These are phyloP conservation scores for Leccinum variabile DNA, from an alignment of 1,284 basidiomycete genomes.

Conservation along the genomic window DNA sequence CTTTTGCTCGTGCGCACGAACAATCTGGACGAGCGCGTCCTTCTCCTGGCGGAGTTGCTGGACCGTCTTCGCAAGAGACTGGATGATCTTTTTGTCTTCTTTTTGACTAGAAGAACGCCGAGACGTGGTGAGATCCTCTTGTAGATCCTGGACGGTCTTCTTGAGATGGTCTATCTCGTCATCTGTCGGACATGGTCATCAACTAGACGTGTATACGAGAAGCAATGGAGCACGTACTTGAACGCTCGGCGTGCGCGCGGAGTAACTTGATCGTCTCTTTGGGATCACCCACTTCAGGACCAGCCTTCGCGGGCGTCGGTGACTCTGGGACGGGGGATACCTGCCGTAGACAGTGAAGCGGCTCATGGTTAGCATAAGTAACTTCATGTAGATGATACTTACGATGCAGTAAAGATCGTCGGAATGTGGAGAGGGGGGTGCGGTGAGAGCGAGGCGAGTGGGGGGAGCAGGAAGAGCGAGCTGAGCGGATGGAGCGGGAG, in stretches of 20 bases:
- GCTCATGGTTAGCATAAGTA: background rate
- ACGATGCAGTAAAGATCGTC: background rate
- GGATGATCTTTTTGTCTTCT: background rate
- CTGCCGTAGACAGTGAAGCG: background rate
- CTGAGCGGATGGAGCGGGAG: background rate
- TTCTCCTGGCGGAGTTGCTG: background rate
- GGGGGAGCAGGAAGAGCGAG: background rate
- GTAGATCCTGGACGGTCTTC: background rate
- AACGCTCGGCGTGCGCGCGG: background rate
- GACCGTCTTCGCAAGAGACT: background rate
- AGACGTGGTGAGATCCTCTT: background rate
- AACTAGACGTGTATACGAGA: background rate
- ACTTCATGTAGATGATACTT: background rate
- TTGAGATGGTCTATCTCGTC: background rate
- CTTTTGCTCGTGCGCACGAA: constrained; percentile 1
- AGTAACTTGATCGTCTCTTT: background rate
- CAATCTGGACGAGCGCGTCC: background rate
- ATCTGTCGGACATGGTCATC: background rate
- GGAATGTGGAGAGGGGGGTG: background rate
- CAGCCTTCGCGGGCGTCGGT: background rate
- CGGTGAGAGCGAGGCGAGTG: background rate
- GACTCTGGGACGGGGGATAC: background rate
- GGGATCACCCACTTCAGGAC: background rate
- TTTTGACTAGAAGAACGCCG: background rate
- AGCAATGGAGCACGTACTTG: background rate